Percentiles rank a stretch among this genome's conserved stretches.
phyloP scores from a whole-genome alignment of 2,329 filamentous ascomycete species.

The Fusarium ambrosium region DNA sequence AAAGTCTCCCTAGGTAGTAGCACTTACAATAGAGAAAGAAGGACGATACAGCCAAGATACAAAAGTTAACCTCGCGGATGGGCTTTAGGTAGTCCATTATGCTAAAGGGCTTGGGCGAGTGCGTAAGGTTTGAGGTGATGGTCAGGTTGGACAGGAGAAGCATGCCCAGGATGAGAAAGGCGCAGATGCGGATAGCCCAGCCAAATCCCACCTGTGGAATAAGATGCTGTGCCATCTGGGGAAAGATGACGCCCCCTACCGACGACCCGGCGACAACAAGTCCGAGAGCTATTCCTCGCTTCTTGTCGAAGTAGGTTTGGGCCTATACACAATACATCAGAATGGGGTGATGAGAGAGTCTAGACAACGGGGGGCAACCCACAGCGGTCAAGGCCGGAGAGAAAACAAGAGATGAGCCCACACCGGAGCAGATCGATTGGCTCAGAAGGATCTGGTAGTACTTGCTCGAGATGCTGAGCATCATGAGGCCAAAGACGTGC shows the following conservation, averaged over 20 bases:
- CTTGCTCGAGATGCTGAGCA: conserved; percentile 60
- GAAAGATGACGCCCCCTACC: conserved; percentile 66
- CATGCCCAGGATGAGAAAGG: conserved; percentile 56
- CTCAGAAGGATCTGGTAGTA: conserved; percentile 51
- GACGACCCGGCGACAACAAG: conserved; percentile 69
- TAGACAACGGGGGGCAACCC: conserved; percentile 2
- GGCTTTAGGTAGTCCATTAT: conserved; percentile 25
- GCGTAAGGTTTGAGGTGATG: conserved; percentile 32
- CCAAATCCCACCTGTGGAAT: conserved; percentile 41
- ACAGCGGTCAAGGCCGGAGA: conserved; percentile 31
- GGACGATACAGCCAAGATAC: conserved; percentile 24
- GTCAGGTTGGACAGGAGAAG: conserved; percentile 37
- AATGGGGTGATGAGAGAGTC: not conserved
- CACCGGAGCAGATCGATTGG: conserved; percentile 34
- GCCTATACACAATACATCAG: conserved; percentile 14
- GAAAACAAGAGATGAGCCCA: conserved; percentile 34
- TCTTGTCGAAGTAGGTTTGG: conserved; percentile 48
- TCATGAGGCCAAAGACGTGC: conserved; percentile 70
- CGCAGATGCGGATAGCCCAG: conserved; percentile 71
- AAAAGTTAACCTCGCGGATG: conserved; percentile 25
- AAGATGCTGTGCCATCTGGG: conserved; percentile 42
- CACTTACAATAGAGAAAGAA: conserved; percentile 39
- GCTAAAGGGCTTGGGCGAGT: conserved; percentile 20
- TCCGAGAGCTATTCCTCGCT: conserved; percentile 68
- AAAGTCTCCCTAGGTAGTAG: not conserved